These are phyloP conservation scores for Perilla frutescens DNA, from an alignment of 257 asterid species.

Conservation along the genomic window DNA sequence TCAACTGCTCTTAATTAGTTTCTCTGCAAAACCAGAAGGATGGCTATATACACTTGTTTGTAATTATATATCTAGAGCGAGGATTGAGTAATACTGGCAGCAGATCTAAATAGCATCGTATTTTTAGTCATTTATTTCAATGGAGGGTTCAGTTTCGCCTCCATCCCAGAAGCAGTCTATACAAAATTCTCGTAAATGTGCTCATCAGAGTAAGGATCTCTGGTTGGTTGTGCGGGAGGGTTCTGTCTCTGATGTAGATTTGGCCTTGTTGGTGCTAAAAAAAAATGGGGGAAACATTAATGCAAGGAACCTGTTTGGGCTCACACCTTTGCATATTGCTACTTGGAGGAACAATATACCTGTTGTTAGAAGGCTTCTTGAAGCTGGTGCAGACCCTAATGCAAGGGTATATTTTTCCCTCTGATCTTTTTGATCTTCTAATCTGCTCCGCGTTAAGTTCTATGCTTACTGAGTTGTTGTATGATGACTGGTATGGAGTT, in stretches of 20 bases:
- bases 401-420: conserved; percentile 74
- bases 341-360: conserved; percentile 95
- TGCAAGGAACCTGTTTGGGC: conserved; percentile 76
- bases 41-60: conserved; percentile 5
- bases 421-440: conserved; percentile 38
- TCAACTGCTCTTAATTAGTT: conserved; percentile 19
- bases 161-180: conserved; percentile 60
- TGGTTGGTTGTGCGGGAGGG: conserved; percentile 80
- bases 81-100: conserved; percentile 10
- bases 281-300: conserved; percentile 83
- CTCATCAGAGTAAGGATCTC: conserved; percentile 62
- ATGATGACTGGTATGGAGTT: conserved; percentile 41
- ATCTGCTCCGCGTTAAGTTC: conserved; percentile 32
- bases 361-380: conserved; percentile 84
- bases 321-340: conserved; percentile 91
- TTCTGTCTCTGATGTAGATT: conserved; percentile 71
- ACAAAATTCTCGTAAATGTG: conserved; percentile 53
- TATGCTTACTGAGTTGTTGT: conserved; percentile 38
- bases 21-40: conserved; percentile 28
- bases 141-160: conserved; percentile 63
- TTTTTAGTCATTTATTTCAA: conserved; percentile 29
- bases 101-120: conserved; percentile 25
- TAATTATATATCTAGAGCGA: conserved; percentile 13
- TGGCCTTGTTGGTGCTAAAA: conserved; percentile 67
- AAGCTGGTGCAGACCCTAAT: conserved; percentile 98